Evolutionary conservation across 345 rosid genomes (phyloP), one percentile per base, ranked within the genome.

Genomic region (Populus nigra): DNA sequence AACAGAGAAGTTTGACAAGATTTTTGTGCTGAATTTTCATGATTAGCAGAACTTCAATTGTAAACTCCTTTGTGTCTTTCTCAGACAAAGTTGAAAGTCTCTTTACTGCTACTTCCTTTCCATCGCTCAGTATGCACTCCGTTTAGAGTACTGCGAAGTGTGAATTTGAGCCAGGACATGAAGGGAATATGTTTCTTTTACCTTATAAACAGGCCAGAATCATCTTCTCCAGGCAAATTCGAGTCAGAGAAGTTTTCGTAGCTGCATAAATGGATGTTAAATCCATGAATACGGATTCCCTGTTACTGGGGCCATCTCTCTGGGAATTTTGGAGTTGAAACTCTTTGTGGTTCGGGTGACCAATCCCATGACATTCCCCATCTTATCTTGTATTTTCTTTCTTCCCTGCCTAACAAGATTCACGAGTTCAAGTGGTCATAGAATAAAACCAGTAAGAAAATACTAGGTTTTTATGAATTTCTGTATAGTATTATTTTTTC

Each of bases 1-100:
- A 91, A 27, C 95, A 90, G 10, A 88, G 83, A 68, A 88, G 88
- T 68, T 77, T 79, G 45, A 89, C 88, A 10, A 85, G 88, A 78
- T 88, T 89, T 77, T 76, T 86, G 78, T 85, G 93, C 74, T 82
- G 89, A 50, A 88, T 89, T 71, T 82, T 88, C 72, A 82, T 69
- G 68, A 89, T 61, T n/a, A 91, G 71, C 9, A 68, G 36, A 62
- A 88, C 73, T 75, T 89, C 88, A 66, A 80, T 87, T 13, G 62
- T 82, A 71, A 87, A 85, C 41, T 84, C 84, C 8, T 33, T 68
- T 1, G 41, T 9, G 1, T 88, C 89, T 73, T 87, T 86, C 62
- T 78, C 83, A 0, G 88, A 86, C 35, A 41, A 36, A 31, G 27
- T 70, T 33, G 83, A 73, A 25, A 83, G 75, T 67, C 77, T 84